Conservation (phyloP, 768 basidiomycete species). For the Pleurotus cornucopiae region DNA sequence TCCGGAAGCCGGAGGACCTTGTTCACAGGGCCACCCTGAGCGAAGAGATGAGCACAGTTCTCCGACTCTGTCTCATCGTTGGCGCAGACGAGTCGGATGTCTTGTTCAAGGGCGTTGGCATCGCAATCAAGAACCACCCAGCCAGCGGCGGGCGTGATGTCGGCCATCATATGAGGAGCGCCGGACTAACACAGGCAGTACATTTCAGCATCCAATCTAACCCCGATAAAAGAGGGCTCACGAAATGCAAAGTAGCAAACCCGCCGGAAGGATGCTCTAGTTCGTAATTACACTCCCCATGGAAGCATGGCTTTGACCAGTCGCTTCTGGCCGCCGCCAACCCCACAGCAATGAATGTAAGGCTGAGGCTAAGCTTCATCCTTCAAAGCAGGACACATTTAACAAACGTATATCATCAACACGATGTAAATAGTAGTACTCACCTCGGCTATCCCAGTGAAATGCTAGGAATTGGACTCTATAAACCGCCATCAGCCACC, state of each 20-base stretch:
- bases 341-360: background rate
- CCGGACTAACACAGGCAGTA: background rate
- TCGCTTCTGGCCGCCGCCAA: background rate
- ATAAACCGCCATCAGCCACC: too few species aligned
- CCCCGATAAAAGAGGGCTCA: background rate
- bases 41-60: conserved; percentile 5
- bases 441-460: too few species aligned
- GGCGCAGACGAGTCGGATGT: conserved; percentile 1
- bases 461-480: too few species aligned
- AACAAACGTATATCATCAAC: too few species aligned
- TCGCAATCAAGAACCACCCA: background rate
- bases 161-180: background rate
- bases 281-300: background rate
- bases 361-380: background rate
- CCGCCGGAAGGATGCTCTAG: background rate
- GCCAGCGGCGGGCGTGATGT: background rate
- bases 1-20: conserved; percentile 3
- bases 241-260: background rate
- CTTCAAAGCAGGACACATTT: background rate
- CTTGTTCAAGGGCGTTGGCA: background rate
- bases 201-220: too few species aligned
- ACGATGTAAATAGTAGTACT: too few species aligned
- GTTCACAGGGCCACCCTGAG: background rate
- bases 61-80: conserved; percentile 2
- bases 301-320: background rate